Percentiles rank a stretch among this genome's conserved stretches.
Evolutionary conservation across 148 eudicot genomes (phyloP).

Genomic region (Rhododendron vialii): DNA sequence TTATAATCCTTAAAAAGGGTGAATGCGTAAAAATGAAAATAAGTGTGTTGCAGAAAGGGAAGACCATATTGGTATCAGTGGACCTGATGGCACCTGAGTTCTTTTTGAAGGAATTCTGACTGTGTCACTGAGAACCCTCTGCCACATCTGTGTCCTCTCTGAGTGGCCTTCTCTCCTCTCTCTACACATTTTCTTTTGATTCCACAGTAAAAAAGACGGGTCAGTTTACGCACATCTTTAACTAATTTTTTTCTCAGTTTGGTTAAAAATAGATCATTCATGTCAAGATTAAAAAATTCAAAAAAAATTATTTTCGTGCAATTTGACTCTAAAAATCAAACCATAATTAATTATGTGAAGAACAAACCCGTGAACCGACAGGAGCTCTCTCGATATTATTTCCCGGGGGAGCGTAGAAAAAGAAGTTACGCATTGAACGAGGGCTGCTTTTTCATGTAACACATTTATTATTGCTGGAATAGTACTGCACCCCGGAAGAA

Average conservation of each 20-base stretch:
- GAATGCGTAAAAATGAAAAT: neutral
- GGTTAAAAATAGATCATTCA: no score
- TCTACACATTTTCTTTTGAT: neutral
- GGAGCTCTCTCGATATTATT: conserved; percentile 1
- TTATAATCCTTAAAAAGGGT: neutral
- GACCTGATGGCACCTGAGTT: neutral
- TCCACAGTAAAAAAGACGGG: neutral
- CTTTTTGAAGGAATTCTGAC: conserved; percentile 4
- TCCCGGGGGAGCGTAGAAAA: conserved; percentile 9
- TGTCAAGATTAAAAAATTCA: no score
- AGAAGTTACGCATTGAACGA: conserved; percentile 13
- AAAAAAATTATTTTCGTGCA: no score
- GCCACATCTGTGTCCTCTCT: neutral
- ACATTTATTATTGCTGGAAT: neutral
- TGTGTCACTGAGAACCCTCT: neutral
- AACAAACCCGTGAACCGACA: no score
- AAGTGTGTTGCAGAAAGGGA: neutral
- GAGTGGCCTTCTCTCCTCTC: neutral
- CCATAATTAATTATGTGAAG: neutral
- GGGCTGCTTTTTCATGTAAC: conserved; percentile 12
- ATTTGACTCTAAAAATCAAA: no score
- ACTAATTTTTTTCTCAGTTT: fast-evolving
- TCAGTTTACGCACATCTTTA: no score
- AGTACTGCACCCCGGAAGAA: neutral
- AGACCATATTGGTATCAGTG: conserved; percentile 5